A percentile compares a stretch with the other conserved stretches of the same genome.
phyloP scores from a whole-genome alignment of 2,329 filamentous ascomycete genomes.

The Beauveria varroae region DNA sequence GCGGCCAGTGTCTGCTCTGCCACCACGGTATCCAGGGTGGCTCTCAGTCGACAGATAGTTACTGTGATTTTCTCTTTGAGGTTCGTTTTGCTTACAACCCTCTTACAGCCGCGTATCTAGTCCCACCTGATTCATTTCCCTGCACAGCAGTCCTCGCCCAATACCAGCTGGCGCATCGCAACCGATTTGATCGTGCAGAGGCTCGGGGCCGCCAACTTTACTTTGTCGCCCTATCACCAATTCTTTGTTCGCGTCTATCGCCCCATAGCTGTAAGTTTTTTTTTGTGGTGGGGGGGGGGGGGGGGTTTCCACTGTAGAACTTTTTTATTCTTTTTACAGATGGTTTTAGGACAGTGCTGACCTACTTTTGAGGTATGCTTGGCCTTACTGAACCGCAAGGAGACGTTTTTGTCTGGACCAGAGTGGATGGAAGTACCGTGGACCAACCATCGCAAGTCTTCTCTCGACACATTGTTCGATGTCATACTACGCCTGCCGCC shows the following conservation, averaged over 20 bases:
- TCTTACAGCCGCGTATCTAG: background rate
- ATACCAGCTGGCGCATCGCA: conserved; percentile 31
- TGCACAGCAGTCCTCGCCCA: conserved; percentile 37
- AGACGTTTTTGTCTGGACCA: conserved; percentile 41
- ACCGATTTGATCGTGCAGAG: conserved; percentile 30
- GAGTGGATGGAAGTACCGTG: conserved; percentile 48
- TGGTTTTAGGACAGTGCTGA: too few species aligned
- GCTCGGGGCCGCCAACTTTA: conserved; percentile 39
- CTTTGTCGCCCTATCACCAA: conserved; percentile 47
- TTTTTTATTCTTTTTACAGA: too few species aligned
- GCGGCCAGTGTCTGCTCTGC: conserved; percentile 37
- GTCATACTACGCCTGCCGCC: conserved; percentile 40
- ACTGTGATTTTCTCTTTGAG: conserved; percentile 48
- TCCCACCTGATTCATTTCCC: too few species aligned
- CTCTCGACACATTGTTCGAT: conserved; percentile 46
- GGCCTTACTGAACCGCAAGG: conserved; percentile 41
- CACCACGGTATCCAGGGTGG: conserved; percentile 26
- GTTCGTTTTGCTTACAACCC: conserved; percentile 25
- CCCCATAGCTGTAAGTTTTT: conserved; percentile 21
- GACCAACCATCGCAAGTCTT: conserved; percentile 42
- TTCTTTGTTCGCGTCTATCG: conserved; percentile 50
- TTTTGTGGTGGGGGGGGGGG: too few species aligned
- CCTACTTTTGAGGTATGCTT: conserved; percentile 34
- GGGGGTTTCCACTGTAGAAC: too few species aligned
- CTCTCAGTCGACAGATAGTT: conserved; percentile 27